Percentiles rank a stretch among this genome's conserved stretches.
These are phyloP conservation scores for Ramalina intermedia DNA, from an alignment of 495 filamentous ascomycete genomes.

Conservation along the genomic window DNA sequence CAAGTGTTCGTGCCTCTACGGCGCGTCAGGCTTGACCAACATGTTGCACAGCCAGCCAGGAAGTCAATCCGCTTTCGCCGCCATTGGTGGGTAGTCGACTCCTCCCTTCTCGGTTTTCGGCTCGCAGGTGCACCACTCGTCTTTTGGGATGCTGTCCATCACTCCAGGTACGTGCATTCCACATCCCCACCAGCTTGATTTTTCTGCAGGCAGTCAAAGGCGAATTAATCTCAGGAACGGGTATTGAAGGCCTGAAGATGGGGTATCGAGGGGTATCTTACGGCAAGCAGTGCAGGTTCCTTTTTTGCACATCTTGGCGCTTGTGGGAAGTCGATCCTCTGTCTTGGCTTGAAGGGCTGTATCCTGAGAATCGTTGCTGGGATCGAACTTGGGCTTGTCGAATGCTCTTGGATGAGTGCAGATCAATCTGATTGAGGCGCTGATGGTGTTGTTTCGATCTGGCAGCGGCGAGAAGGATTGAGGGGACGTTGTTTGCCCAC, in stretches of 20 bases:
- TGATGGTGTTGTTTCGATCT: no score
- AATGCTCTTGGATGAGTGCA: no score
- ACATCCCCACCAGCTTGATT: constrained; percentile 58
- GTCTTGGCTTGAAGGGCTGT: no score
- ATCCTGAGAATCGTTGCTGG: no score
- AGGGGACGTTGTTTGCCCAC: no score
- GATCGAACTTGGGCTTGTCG: no score
- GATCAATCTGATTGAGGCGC: no score
- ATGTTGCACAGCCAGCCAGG: constrained; percentile 7
- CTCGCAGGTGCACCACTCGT: constrained; percentile 48
- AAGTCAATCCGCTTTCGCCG: constrained; percentile 26
- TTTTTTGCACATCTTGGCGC: constrained; percentile 32
- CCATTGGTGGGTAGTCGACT: constrained; percentile 49
- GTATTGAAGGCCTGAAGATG: background rate
- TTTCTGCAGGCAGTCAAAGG: constrained; percentile 29
- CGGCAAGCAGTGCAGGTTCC: constrained; percentile 35
- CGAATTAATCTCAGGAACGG: background rate
- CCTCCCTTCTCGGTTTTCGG: constrained; percentile 47
- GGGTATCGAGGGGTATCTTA: constrained; percentile 13
- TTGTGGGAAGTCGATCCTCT: no score
- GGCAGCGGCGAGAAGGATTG: no score
- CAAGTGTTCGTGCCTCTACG: background rate
- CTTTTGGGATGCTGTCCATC: constrained; percentile 44
- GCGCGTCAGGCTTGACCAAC: constrained; percentile 1
- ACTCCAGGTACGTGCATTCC: constrained; percentile 52